These are phyloP conservation scores for Trichoderma sp. DNA, from an alignment of 2,329 filamentous ascomycete species.

Conservation along the genomic window DNA sequence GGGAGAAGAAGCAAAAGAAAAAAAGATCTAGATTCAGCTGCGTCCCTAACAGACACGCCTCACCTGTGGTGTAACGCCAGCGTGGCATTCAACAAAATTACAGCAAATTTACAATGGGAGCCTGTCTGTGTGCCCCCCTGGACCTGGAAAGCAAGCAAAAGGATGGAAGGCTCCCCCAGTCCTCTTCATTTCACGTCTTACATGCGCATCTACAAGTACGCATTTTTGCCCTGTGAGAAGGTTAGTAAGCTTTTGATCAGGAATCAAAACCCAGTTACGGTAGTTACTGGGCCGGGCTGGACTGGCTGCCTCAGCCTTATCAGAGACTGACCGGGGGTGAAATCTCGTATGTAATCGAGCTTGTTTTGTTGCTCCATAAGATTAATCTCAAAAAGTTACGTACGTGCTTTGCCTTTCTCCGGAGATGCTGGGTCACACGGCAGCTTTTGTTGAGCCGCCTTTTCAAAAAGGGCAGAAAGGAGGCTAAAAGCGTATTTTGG, in stretches of 20 bases:
- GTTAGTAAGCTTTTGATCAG: background rate
- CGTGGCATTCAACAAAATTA: background rate
- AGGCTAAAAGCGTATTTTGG: background rate
- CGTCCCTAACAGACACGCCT: background rate
- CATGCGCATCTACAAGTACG: background rate
- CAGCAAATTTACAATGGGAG: background rate
- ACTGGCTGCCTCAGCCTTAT: background rate
- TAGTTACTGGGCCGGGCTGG: background rate
- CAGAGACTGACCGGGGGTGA: background rate
- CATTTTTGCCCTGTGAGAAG: background rate
- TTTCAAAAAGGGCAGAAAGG: background rate
- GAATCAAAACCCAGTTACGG: background rate
- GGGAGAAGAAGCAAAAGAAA: background rate
- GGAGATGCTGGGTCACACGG: background rate
- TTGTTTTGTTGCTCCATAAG: background rate
- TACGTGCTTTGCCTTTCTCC: background rate
- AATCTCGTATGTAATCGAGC: background rate
- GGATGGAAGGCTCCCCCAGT: background rate
- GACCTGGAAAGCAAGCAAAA: background rate
- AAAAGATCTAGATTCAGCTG: background rate
- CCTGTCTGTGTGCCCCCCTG: background rate
- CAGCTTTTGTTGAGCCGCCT: background rate
- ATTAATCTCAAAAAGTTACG: background rate
- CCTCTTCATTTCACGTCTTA: background rate
- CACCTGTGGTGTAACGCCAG: conserved; percentile 4